These are phyloP conservation scores for Acidomyces sp. DNA, from an alignment of 495 filamentous ascomycete species.

Conservation along the genomic window DNA sequence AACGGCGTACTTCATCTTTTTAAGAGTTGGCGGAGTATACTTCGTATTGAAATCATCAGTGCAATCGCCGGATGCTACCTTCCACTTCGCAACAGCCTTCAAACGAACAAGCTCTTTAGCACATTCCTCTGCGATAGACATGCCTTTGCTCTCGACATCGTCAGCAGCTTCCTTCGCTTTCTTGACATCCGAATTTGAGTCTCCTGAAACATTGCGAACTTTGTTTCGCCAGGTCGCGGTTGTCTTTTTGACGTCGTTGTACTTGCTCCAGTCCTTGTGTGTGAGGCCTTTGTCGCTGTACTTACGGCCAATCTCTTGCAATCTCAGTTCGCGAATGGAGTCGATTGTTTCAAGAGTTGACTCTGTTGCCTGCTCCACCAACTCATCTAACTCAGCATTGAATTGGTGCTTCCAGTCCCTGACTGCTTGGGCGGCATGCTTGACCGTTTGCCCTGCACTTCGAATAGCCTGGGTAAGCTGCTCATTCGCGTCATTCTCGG, in stretches of 20 bases:
- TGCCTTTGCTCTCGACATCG: slow-evolving; percentile 60
- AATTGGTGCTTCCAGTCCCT: slow-evolving; percentile 66
- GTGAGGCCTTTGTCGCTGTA: slow-evolving; percentile 97
- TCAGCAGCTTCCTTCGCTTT: slow-evolving; percentile 56
- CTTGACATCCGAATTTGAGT: slow-evolving; percentile 56
- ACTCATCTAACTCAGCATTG: slow-evolving; percentile 51
- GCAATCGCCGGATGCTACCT: slow-evolving; percentile 61
- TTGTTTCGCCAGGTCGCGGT: slow-evolving; percentile 78
- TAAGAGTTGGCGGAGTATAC: slow-evolving; percentile 35
- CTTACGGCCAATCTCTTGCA: slow-evolving; percentile 92
- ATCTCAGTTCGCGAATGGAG: slow-evolving; percentile 68
- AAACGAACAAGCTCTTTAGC: slow-evolving; percentile 72
- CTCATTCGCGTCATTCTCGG: slow-evolving; percentile 47
- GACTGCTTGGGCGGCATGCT: slow-evolving; percentile 67
- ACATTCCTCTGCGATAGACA: slow-evolving; percentile 63
- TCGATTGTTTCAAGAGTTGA: slow-evolving; percentile 74
- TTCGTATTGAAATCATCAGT: slow-evolving; percentile 61
- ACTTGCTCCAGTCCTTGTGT: slow-evolving; percentile 91
- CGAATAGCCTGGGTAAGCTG: slow-evolving; percentile 51
- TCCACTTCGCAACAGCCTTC: slow-evolving; percentile 78
- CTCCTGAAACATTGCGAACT: slow-evolving; percentile 57
- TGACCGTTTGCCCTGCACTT: slow-evolving; percentile 60
- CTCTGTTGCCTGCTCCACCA: slow-evolving; percentile 62
- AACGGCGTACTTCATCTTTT: slow-evolving; percentile 34
- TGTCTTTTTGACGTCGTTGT: slow-evolving; percentile 68